Percentiles rank a stretch among this genome's conserved stretches.
Evolutionary conservation across 495 filamentous ascomycete species (phyloP).

Genomic region (Aspergillus heteromorphus): DNA sequence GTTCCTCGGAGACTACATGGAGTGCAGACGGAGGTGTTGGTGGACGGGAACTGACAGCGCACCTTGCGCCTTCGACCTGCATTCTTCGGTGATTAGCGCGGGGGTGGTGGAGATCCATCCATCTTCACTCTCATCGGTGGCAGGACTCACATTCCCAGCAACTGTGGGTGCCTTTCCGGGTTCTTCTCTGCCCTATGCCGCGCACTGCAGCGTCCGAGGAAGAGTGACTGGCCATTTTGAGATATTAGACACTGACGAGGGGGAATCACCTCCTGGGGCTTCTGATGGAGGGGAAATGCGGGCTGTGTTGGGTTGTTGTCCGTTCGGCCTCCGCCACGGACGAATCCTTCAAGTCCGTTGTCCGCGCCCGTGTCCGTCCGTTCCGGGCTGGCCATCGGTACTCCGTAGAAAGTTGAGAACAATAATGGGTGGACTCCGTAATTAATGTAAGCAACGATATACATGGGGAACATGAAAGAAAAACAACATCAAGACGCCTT

Average conservation of each 20-base stretch:
- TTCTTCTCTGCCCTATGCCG: not conserved
- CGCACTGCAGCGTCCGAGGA: not conserved
- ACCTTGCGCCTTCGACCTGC: slow-evolving; percentile 2
- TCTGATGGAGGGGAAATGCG: not conserved
- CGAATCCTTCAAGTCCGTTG: not conserved
- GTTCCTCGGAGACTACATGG: not conserved
- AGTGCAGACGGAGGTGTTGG: not conserved
- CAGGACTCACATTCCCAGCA: not conserved
- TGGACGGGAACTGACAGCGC: not conserved
- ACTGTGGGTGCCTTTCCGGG: slow-evolving; percentile 1
- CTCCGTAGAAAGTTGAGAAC: too few relatives aligned
- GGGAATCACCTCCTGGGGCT: too few relatives aligned
- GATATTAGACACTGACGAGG: not conserved
- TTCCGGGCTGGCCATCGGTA: too few relatives aligned
- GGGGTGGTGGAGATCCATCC: too few relatives aligned
- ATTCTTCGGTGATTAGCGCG: not conserved
- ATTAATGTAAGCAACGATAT: too few relatives aligned
- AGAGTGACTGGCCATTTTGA: not conserved
- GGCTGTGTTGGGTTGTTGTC: too few relatives aligned
- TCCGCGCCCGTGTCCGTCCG: too few relatives aligned
- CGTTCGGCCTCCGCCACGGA: not conserved
- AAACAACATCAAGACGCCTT: slow-evolving; percentile 30
- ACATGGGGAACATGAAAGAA: not conserved
- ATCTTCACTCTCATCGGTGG: too few relatives aligned
- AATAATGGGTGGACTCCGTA: too few relatives aligned